A percentile compares a stretch with the other conserved stretches of the same genome.
Evolutionary conservation across 345 rosid species (phyloP).

Genomic region (Salix caprea): DNA sequence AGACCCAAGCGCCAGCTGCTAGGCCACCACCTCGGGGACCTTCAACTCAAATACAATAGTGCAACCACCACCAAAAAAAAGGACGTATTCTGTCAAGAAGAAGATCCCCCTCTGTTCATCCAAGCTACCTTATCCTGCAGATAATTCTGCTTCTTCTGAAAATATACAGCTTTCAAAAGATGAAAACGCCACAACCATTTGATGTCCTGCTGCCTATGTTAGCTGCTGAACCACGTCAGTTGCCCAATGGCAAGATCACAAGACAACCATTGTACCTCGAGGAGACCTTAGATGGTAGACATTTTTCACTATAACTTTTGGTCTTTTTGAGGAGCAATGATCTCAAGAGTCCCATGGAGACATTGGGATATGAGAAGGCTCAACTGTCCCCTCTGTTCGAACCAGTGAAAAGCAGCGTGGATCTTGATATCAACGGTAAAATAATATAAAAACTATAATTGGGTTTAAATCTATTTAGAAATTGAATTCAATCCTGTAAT

Average conservation of each 20-base stretch:
- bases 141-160: neutral
- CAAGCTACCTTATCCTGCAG: conserved; percentile 8
- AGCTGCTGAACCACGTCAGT: conserved; percentile 5
- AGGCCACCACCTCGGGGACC: too few species aligned
- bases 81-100: neutral
- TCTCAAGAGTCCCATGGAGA: conserved; percentile 59
- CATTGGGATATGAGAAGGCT: conserved; percentile 75
- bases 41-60: conserved; percentile 4
- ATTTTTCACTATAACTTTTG: conserved; percentile 41
- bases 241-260: neutral
- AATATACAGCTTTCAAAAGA: conserved; percentile 24
- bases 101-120: neutral
- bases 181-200: conserved; percentile 2
- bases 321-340: conserved; percentile 60
- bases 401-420: too few species aligned
- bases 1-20: too few species aligned
- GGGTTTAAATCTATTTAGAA: too few species aligned
- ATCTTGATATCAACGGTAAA: too few species aligned
- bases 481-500: too few species aligned
- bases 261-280: neutral
- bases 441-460: too few species aligned
- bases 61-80: neutral
- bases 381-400: too few species aligned
- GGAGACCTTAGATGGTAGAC: conserved; percentile 10
- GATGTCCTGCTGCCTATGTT: conserved; percentile 1